Conservation (phyloP, 2,329 filamentous ascomycete species). For the Calonectria fujianensis region DNA sequence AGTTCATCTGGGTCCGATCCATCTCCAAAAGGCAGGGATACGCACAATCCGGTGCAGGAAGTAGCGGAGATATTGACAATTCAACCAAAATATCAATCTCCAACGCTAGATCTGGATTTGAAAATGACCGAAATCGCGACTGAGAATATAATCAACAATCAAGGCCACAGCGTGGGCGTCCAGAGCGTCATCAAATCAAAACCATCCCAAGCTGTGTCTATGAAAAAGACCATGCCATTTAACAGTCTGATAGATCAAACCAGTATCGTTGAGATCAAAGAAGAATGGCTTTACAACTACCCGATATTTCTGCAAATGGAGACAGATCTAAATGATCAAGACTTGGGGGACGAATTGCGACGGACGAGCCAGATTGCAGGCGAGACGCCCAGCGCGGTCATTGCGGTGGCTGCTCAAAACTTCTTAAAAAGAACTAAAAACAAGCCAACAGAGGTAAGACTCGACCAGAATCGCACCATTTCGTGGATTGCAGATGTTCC, state of each 20-base stretch:
- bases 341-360: background rate
- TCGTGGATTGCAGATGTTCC: slow-evolving; percentile 1
- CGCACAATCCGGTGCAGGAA: background rate
- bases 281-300: slow-evolving; percentile 10
- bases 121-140: too few relatives aligned
- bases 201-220: background rate
- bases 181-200: background rate
- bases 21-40: background rate
- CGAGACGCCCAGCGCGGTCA: background rate
- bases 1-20: background rate
- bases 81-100: background rate
- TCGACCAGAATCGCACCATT: background rate
- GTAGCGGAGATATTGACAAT: background rate
- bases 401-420: background rate
- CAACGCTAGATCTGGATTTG: background rate
- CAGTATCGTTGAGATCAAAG: background rate
- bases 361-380: background rate
- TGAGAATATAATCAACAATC: background rate
- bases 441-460: accelerated
- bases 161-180: background rate
- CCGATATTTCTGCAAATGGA: background rate
- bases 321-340: too few relatives aligned
- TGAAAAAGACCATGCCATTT: slow-evolving; percentile 8
- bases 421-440: accelerated
- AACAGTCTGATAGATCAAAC: slow-evolving; percentile 9